Percentiles rank a stretch among this genome's conserved stretches.
Conservation (phyloP, 2,329 filamentous ascomycete genomes). For the Xylariaceae sp. region DNA sequence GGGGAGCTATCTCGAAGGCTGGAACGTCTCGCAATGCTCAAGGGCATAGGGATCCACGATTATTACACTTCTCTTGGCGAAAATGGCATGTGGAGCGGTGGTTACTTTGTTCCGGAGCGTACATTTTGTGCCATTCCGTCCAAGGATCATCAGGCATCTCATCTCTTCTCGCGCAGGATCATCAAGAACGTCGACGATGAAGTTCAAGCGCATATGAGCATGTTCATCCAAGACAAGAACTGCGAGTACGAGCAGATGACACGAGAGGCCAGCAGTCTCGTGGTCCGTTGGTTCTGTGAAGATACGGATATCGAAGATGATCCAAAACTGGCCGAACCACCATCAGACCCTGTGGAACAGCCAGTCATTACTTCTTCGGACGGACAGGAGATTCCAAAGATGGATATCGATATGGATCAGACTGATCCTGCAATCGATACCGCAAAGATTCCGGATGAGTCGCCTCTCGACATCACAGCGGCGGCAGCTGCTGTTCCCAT, state of each 20-base stretch:
- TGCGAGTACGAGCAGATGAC: conserved; percentile 60
- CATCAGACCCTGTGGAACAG: conserved; percentile 35
- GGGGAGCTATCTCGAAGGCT: conserved; percentile 67
- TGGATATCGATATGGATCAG: conserved; percentile 24
- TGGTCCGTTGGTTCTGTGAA: conserved; percentile 52
- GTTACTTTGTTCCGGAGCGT: conserved; percentile 58
- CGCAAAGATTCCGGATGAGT: conserved; percentile 35
- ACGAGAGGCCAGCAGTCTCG: conserved; percentile 51
- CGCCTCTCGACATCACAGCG: conserved; percentile 49
- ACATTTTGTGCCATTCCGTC: conserved; percentile 73
- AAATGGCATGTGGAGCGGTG: conserved; percentile 58
- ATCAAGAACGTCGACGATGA: conserved; percentile 66
- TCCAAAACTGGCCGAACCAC: conserved; percentile 40
- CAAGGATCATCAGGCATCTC: conserved; percentile 39
- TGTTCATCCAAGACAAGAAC: conserved; percentile 60
- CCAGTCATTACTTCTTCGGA: conserved; percentile 32
- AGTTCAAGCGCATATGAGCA: conserved; percentile 62
- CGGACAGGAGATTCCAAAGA: conserved; percentile 30
- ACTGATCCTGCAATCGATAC: conserved; percentile 15
- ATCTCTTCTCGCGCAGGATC: conserved; percentile 48
- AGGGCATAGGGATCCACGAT: conserved; percentile 64
- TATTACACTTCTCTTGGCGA: conserved; percentile 73
- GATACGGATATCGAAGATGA: conserved; percentile 44
- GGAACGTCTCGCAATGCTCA: conserved; percentile 53
- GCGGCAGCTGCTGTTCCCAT: conserved; percentile 47